Percentiles rank a stretch among this genome's conserved stretches.
phyloP scores from a whole-genome alignment of 805 yeast species.

The Hanseniaspora meyeri region DNA sequence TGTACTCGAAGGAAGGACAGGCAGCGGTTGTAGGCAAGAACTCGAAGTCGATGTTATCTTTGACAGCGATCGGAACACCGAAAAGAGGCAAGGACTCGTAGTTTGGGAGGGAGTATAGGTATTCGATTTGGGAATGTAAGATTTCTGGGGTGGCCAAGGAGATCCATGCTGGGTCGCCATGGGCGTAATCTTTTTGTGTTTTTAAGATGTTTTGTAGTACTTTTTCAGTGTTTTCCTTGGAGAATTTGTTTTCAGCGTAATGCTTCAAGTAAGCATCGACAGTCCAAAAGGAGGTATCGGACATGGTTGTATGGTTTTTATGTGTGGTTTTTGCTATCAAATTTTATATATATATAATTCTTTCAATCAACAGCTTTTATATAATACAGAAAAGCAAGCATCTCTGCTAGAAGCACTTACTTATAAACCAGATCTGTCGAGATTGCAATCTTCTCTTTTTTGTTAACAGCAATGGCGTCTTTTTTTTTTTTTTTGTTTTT shows the following conservation, averaged over 20 bases:
- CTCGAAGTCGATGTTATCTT: conserved; percentile 84
- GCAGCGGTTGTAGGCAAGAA: conserved; percentile 87
- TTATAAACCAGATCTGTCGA: too few species aligned
- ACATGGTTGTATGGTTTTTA: background rate
- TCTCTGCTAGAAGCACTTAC: too few species aligned
- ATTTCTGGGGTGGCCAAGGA: conserved; percentile 54
- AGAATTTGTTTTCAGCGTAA: conserved; percentile 39
- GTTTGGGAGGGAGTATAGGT: conserved; percentile 49
- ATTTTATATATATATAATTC: too few species aligned
- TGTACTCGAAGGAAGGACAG: conserved; percentile 70
- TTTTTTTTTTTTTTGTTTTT: background rate
- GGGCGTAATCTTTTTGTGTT: conserved; percentile 34
- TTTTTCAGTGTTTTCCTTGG: conserved; percentile 49
- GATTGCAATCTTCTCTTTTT: too few species aligned
- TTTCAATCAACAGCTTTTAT: too few species aligned
- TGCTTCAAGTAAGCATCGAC: conserved; percentile 62
- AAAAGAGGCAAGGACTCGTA: conserved; percentile 53
- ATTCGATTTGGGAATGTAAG: conserved; percentile 64
- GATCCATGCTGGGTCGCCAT: conserved; percentile 84
- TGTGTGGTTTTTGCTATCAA: background rate
- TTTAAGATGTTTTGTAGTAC: conserved; percentile 35
- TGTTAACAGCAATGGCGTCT: too few species aligned
- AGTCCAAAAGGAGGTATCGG: conserved; percentile 41
- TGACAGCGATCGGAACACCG: conserved; percentile 92
- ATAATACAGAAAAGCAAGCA: too few species aligned